A percentile compares a stretch with the other conserved stretches of the same genome.
phyloP scores from a whole-genome alignment of 352 stramenopile species.

The Pythium monospermum region DNA sequence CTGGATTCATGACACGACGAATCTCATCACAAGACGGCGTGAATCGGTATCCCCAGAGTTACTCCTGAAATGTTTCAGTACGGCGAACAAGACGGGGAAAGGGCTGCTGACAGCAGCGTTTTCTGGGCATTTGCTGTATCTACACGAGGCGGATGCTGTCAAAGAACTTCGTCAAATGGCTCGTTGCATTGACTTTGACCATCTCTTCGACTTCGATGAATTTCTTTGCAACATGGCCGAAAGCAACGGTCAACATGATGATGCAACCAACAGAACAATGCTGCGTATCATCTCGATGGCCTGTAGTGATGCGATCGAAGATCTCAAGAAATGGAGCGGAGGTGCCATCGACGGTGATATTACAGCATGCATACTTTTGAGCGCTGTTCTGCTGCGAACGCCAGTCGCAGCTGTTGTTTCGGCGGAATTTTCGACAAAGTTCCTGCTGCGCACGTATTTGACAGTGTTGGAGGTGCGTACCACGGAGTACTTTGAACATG shows the following conservation, averaged over 20 bases:
- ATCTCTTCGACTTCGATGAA: constrained; percentile 3
- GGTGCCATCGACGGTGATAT: background rate
- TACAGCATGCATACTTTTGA: background rate
- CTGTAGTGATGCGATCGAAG: background rate
- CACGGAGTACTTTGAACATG: no score
- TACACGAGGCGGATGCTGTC: background rate
- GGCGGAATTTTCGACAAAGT: background rate
- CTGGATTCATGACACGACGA: constrained; percentile 13
- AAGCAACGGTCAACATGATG: background rate
- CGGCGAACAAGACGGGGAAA: constrained; percentile 9
- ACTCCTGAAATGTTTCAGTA: constrained; percentile 7
- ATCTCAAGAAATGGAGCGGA: background rate
- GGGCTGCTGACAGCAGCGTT: constrained; percentile 1
- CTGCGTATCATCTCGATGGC: background rate
- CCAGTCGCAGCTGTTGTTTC: background rate
- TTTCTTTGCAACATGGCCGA: background rate
- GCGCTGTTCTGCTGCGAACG: background rate
- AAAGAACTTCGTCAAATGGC: constrained; percentile 3
- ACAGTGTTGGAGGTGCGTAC: no score
- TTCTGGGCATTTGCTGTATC: constrained; percentile 1
- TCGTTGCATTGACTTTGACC: background rate
- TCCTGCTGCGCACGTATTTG: background rate
- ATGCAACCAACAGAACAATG: background rate
- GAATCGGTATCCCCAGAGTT: background rate
- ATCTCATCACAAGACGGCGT: constrained; percentile 1